These are phyloP conservation scores for Trichoderma virens DNA, from an alignment of 495 filamentous ascomycete genomes.

Conservation along the genomic window DNA sequence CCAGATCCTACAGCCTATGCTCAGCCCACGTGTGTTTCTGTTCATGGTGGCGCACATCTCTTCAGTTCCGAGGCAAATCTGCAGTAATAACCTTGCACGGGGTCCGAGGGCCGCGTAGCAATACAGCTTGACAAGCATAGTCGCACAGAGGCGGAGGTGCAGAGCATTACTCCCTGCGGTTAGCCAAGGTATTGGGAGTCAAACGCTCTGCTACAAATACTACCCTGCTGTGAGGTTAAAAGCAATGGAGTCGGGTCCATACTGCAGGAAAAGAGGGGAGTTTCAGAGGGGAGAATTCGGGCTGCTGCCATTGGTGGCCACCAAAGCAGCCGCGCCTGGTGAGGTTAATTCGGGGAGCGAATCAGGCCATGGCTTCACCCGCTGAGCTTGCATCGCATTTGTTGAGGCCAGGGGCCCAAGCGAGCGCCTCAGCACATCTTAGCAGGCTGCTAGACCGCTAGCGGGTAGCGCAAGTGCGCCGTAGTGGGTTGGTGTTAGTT, in stretches of 20 bases:
- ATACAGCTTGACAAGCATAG: too few relatives aligned
- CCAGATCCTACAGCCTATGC: background rate
- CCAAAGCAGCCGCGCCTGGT: background rate
- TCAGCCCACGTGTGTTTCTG: background rate
- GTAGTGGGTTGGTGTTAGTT: background rate
- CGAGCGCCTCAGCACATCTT: background rate
- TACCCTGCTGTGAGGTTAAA: too few relatives aligned
- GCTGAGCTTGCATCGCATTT: background rate
- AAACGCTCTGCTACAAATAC: too few relatives aligned
- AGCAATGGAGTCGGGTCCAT: too few relatives aligned
- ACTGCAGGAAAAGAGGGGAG: slow-evolving; percentile 4
- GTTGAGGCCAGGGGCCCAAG: slow-evolving; percentile 2
- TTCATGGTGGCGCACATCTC: background rate
- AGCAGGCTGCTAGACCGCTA: background rate
- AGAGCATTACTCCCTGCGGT: background rate
- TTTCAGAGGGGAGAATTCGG: background rate
- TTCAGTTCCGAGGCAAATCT: too few relatives aligned
- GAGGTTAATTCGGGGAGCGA: slow-evolving; percentile 5
- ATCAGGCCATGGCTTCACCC: background rate
- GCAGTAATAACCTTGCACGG: too few relatives aligned
- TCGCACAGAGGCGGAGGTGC: background rate
- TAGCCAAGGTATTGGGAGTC: background rate
- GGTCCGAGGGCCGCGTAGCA: too few relatives aligned
- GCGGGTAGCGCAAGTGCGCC: background rate
- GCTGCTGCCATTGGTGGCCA: background rate